These are phyloP conservation scores for Elsinoe ampelina DNA, from an alignment of 2,329 filamentous ascomycete genomes.

Conservation along the genomic window DNA sequence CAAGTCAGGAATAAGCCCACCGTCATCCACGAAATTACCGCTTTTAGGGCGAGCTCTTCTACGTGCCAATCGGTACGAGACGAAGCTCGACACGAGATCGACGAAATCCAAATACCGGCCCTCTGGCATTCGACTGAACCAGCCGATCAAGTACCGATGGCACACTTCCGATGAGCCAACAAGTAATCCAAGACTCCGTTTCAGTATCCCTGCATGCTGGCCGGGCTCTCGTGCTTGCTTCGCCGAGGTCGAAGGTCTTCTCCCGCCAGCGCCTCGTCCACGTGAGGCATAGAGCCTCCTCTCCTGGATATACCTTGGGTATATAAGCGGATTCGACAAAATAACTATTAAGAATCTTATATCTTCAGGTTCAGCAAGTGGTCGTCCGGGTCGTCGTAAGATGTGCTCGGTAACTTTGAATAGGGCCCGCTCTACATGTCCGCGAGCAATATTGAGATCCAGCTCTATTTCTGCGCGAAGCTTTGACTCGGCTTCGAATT, in stretches of 20 bases:
- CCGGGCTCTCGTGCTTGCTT: slow-evolving; percentile 38
- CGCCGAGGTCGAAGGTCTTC: slow-evolving; percentile 18
- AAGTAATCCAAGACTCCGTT: slow-evolving; percentile 70
- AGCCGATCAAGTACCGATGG: slow-evolving; percentile 66
- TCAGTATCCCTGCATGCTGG: slow-evolving; percentile 74
- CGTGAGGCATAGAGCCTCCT: not conserved
- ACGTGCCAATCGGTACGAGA: slow-evolving; percentile 68
- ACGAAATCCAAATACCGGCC: slow-evolving; percentile 62
- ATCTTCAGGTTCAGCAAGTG: slow-evolving; percentile 58
- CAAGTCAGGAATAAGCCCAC: slow-evolving; percentile 66
- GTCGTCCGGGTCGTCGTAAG: slow-evolving; percentile 67
- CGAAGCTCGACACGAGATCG: slow-evolving; percentile 66
- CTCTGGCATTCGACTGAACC: slow-evolving; percentile 65
- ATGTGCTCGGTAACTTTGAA: slow-evolving; percentile 71
- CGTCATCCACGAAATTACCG: slow-evolving; percentile 49
- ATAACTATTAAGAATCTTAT: slow-evolving; percentile 70
- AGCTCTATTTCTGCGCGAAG: slow-evolving; percentile 36
- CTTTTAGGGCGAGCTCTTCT: slow-evolving; percentile 59
- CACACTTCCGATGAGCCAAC: slow-evolving; percentile 67
- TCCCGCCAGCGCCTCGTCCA: not conserved
- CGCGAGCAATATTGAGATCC: slow-evolving; percentile 52
- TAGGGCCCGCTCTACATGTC: slow-evolving; percentile 59
- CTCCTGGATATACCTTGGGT: slow-evolving; percentile 29
- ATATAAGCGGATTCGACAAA: slow-evolving; percentile 67
- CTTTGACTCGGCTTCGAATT: not conserved